Evolutionary conservation across 2,329 filamentous ascomycete species (phyloP).

Genomic region (Biscogniauxia marginata): DNA sequence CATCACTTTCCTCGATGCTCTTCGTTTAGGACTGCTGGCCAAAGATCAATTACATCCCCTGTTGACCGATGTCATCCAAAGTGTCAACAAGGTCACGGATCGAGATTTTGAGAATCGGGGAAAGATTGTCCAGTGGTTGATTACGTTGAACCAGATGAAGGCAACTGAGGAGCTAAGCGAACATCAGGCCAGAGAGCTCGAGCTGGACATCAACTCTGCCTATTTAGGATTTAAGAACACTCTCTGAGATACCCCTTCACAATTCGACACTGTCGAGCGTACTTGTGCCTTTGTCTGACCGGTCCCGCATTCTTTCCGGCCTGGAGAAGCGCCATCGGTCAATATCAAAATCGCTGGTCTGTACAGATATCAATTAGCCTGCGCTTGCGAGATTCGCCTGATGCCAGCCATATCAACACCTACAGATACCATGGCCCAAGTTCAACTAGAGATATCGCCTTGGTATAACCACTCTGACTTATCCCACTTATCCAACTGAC

Average conservation of each 20-base stretch:
- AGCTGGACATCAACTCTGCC: slow-evolving; percentile 90
- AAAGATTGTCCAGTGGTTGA: slow-evolving; percentile 98
- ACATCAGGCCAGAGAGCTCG: slow-evolving; percentile 82
- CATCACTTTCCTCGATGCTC: slow-evolving; percentile 94
- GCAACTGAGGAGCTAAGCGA: slow-evolving; percentile 87
- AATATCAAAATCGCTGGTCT: too few relatives aligned
- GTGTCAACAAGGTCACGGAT: slow-evolving; percentile 95
- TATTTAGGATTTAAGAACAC: slow-evolving; percentile 91
- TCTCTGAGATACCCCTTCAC: slow-evolving; percentile 42
- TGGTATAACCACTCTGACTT: too few relatives aligned
- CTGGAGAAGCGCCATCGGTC: too few relatives aligned
- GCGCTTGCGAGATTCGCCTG: too few relatives aligned
- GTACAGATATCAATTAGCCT: too few relatives aligned
- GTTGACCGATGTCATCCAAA: slow-evolving; percentile 92
- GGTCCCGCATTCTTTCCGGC: too few relatives aligned
- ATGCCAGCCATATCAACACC: neutral
- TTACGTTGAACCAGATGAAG: slow-evolving; percentile 96
- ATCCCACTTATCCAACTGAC: too few relatives aligned
- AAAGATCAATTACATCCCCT: slow-evolving; percentile 97
- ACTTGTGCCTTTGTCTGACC: neutral
- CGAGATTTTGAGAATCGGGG: slow-evolving; percentile 91
- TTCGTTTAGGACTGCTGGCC: slow-evolving; percentile 86
- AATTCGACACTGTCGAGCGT: too few relatives aligned
- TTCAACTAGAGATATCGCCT: too few relatives aligned
- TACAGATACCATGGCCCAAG: neutral